Base-by-base conservation (phyloP, 1,284 basidiomycete genomes). In the Leccinum ponderosum region DNA sequence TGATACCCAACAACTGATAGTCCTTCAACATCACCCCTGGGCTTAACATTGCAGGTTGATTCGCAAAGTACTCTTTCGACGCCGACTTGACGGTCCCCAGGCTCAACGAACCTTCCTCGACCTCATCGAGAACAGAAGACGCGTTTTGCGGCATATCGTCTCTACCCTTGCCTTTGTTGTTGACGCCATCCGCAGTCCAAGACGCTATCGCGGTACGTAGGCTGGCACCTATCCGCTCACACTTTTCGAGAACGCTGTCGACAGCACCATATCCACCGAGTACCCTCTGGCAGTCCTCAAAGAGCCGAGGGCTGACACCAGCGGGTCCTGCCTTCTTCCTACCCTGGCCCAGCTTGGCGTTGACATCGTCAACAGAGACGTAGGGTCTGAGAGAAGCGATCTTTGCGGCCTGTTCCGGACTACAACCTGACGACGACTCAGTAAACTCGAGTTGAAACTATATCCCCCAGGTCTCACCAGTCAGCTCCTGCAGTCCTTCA, bases 1-100 rank as follows among this genome's bases (percentile, higher is more conserved):
- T 99, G 63, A 99, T 85, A n/a, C 97, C 97, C 58, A 97, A 82
- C 61, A 98, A 80, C 77, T 99, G 97, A 75, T 99, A 99, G 69
- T 97, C 95, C 79, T 99, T 99, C 67, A 99, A 81, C 68, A 82
- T 83, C 63, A 97, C 87, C 53, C 82, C 85, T 27, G 87, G 77
- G 39, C 87, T 83, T 12, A 99, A 78, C 42, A 86, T 74, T 6
- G 82, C 76, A 1, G 97, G 97, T 69, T 98, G 95, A 39, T 78
- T 77, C 47, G 86, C 81, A 66, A 98, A 83, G 69, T 87, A 90
- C 65, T 89, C 87, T 59, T 81, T 80, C 50, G 83, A 73, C 57
- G 79, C 69, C 20, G 73, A 66, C 35, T 76, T 74, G 61, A 87
- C 70, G 1, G 82, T 75, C n/a, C 78, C 76, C 47, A 92, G 70